Base-by-base conservation (phyloP, 345 rosid genomes). In the Linum lewisii region DNA sequence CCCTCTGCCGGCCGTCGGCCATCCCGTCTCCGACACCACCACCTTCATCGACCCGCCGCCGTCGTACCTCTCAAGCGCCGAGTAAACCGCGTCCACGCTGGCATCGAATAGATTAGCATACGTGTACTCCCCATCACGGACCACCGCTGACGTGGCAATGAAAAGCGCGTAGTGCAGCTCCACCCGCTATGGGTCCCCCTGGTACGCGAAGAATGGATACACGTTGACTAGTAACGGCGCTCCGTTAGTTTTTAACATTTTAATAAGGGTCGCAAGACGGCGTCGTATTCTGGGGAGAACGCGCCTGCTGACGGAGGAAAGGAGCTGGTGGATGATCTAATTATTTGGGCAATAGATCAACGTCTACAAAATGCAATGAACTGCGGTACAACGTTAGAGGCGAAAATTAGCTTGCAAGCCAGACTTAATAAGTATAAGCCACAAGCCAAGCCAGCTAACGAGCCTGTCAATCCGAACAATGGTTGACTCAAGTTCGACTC, bases 1-100 rank as follows among this genome's bases (percentile, higher is more conserved):
- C 3, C 67, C 76, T 21, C 73, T 75, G 25, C 74, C 85, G 11
- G 57, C 64, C 0, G 78, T 74, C 18, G 81, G 83, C 82, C 82
- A 77, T 11, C 82, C 80, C 1, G 63, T 69, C 63, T 77, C 86
- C 0, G 76, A 34, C 18, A 81, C 77, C 3, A 54, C 72, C 11
- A 74, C 21, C 0, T 63, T 8, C 29, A 78, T 54, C 26, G 47
- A 19, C 32, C 6, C 32, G 0, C 1, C 1, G 18, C 23, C 63
- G 2, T 65, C 63, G 49, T 55, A 63, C 24, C 67, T 77, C 61
- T 75, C 77, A 71, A 71, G 55, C 0, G 75, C 76, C 3, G 26
- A 36, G 26, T 49, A 50, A 20, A 52, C 52, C 2, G 67, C 37
- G 54, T 68, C 65, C 54, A 73, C 67, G 13, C 58, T 51, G 36